These are phyloP conservation scores for Penicillium sp. DNA, from an alignment of 2,329 filamentous ascomycete genomes.

Conservation along the genomic window DNA sequence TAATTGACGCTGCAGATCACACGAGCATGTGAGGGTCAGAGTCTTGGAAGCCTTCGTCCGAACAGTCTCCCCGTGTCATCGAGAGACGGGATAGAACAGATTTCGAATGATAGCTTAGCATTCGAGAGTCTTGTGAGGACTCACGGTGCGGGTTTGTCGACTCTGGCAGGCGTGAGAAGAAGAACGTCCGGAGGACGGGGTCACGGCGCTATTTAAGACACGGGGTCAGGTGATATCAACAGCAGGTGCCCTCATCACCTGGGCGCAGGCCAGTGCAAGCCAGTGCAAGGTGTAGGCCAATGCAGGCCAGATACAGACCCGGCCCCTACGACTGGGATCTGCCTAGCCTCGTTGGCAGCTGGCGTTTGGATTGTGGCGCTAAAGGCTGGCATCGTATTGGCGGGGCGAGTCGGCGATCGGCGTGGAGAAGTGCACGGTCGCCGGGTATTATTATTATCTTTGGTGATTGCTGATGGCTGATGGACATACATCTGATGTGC, in stretches of 20 bases:
- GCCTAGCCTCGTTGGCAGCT: slow-evolving; percentile 11
- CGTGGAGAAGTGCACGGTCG: slow-evolving; percentile 13
- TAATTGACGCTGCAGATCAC: slow-evolving; percentile 52
- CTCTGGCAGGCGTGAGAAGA: slow-evolving; percentile 51
- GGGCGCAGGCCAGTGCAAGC: slow-evolving; percentile 7
- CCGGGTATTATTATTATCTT: background rate
- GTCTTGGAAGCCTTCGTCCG: slow-evolving; percentile 55
- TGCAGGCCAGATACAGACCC: slow-evolving; percentile 5
- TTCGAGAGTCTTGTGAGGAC: slow-evolving; percentile 46
- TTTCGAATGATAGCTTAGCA: slow-evolving; percentile 46
- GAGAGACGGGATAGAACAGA: slow-evolving; percentile 34
- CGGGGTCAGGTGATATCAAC: slow-evolving; percentile 33
- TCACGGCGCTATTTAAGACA: slow-evolving; percentile 32
- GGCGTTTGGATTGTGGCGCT: slow-evolving; percentile 16
- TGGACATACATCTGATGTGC: background rate
- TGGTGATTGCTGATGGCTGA: background rate
- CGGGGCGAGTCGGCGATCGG: slow-evolving; percentile 11
- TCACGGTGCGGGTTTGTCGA: slow-evolving; percentile 39
- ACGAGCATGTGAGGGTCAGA: slow-evolving; percentile 49
- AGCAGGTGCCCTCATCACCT: slow-evolving; percentile 19
- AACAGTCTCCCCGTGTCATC: slow-evolving; percentile 36
- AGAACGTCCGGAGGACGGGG: slow-evolving; percentile 44
- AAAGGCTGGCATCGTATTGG: slow-evolving; percentile 16
- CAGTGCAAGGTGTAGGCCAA: background rate
- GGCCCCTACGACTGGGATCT: background rate